Evolutionary conservation across 228 moss, liverwort and hornwort species (phyloP), one percentile per base, ranked within the genome.

Genomic region (Sphagnum fallax): DNA sequence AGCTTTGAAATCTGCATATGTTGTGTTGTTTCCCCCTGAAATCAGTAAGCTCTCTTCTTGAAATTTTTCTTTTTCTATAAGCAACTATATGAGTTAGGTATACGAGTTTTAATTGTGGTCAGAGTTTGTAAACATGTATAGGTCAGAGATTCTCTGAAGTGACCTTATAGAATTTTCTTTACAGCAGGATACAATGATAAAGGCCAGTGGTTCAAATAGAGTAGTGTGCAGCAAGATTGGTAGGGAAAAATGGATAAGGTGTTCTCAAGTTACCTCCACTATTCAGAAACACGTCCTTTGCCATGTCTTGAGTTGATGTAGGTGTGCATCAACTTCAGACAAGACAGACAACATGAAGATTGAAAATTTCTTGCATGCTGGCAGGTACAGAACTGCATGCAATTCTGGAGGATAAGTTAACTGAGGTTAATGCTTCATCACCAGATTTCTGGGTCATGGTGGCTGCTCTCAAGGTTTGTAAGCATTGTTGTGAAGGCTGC

Each of bases 401-500:
- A 51, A 89, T 94, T 73, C 77, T 98, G 78, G 88, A 90, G 69
- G 98, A 98, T 71, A 89, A 89, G 64, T 76, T 78, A 51, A 76
- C 80, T 62, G 90, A 98, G 68, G 75, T 94, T 47, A 76, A 88
- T 83, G 77, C 89, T 47, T 76, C 73, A 52, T 98, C 98, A 52
- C 80, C 94, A 63, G 80, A 98, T 67, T 98, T 94, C 75, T 98
- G 98, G 98, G 83, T 98, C 64, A 90, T 98, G 90, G 98, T 89
- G 69, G 78, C 91, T 69, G 98, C 98, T 47, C 87, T 98, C 68
- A 98, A 98, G 92, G 98, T 98, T 58, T 47, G 76, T 52, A 63
- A 62, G 16, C 52, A 5, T 47, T 32, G 32, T 32, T 32, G 32
- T 32, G 32, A 11, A 5, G 9, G 13, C 52, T 51, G 68, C 14